phyloP scores from a whole-genome alignment of 768 basidiomycete species.

The Leucosporidium yakuticum region DNA sequence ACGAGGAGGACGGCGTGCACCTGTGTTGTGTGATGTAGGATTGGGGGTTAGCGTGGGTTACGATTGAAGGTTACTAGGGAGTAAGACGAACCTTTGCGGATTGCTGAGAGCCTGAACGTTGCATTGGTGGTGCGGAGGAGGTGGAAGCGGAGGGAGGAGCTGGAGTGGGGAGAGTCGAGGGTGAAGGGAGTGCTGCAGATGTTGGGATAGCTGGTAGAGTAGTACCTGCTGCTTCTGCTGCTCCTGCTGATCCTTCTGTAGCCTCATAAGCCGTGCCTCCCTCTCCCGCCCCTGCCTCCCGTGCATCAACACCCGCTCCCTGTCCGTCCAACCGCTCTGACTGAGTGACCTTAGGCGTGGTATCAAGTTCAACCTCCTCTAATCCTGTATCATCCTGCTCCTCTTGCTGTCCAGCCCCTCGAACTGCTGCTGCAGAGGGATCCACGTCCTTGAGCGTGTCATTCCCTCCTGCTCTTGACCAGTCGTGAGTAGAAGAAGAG shows the following conservation, averaged over 20 bases:
- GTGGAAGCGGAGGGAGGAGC: too few species aligned
- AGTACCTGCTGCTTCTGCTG: neutral
- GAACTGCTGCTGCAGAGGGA: too few species aligned
- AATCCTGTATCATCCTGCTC: neutral
- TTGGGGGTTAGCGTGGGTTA: neutral
- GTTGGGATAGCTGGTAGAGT: neutral
- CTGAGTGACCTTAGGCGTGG: neutral
- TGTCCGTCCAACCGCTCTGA: neutral
- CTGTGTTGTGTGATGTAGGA: neutral
- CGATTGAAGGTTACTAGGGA: neutral
- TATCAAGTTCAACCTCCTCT: neutral
- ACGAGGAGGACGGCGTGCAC: conserved; percentile 29
- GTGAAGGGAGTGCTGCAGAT: neutral
- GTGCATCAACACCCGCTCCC: neutral
- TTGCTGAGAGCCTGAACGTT: neutral
- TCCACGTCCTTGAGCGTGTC: too few species aligned
- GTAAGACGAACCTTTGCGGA: neutral
- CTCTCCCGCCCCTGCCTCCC: too few species aligned
- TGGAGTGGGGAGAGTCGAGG: neutral
- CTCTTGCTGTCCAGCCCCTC: neutral
- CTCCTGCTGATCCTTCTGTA: too few species aligned
- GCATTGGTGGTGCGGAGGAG: neutral
- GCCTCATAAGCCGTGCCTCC: too few species aligned
- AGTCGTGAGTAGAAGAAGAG: too few species aligned
- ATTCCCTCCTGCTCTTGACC: too few species aligned